Conservation (phyloP, 1,284 basidiomycete species). For the Leccinum subrobustum region DNA sequence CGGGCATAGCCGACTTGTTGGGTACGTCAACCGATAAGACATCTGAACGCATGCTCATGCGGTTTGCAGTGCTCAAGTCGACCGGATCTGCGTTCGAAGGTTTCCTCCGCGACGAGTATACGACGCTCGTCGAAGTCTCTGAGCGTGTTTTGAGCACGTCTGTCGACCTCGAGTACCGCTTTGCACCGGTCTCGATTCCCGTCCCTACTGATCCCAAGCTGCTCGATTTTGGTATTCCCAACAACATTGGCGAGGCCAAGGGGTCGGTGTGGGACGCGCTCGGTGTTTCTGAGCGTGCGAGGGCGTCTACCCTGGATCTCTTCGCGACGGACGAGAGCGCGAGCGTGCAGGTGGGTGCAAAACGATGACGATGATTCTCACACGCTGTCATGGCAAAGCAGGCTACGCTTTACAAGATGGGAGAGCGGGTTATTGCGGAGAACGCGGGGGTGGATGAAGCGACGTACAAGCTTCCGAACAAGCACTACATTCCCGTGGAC, state of each 20-base stretch:
- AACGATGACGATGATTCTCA: neutral
- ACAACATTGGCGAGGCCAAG: constrained; percentile 35
- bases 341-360: constrained; percentile 74
- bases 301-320: constrained; percentile 70
- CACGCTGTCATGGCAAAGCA: constrained; percentile 31
- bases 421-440: constrained; percentile 65
- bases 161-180: constrained; percentile 71
- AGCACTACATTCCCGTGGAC: constrained; percentile 87
- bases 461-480: constrained; percentile 86
- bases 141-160: constrained; percentile 91
- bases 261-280: constrained; percentile 63
- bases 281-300: constrained; percentile 56
- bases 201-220: constrained; percentile 48
- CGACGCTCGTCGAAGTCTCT: constrained; percentile 77
- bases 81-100: constrained; percentile 84
- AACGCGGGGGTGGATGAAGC: constrained; percentile 64
- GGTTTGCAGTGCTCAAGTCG: constrained; percentile 79
- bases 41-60: neutral
- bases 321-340: constrained; percentile 90
- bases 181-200: constrained; percentile 49
- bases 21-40: constrained; percentile 43
- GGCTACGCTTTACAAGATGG: constrained; percentile 93
- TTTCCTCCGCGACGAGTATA: constrained; percentile 87
- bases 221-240: constrained; percentile 48
- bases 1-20: constrained; percentile 77